phyloP scores from a whole-genome alignment of 148 eudicot species.

The Rhododendron simsii region DNA sequence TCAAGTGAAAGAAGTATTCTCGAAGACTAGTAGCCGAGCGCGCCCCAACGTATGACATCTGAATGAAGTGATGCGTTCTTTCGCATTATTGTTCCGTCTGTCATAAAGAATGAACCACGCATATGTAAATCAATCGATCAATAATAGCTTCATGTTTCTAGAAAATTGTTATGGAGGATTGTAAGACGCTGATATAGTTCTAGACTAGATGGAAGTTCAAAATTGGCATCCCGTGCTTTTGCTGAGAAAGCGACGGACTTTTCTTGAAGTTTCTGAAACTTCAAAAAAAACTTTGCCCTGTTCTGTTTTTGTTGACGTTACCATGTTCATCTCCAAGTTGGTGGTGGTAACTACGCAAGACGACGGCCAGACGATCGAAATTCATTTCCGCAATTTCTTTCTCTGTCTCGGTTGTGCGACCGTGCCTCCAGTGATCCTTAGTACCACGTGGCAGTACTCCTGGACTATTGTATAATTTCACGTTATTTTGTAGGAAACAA shows the following conservation, averaged over 20 bases:
- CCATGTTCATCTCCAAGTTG: background rate
- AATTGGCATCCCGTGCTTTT: background rate
- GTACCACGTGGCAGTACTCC: too few relatives aligned
- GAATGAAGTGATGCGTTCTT: background rate
- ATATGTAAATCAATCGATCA: background rate
- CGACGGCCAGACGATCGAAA: background rate
- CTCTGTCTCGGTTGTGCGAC: background rate
- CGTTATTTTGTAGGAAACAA: too few relatives aligned
- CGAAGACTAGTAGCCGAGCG: background rate
- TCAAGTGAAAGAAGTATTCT: conserved; percentile 21
- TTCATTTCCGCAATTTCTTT: background rate
- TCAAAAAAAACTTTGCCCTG: background rate
- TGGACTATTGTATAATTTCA: too few relatives aligned
- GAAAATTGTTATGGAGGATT: background rate
- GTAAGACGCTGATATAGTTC: background rate
- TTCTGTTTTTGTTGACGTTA: background rate
- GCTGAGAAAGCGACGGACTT: background rate
- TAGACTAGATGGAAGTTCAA: background rate
- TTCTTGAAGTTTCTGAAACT: background rate
- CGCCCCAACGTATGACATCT: background rate
- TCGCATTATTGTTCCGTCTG: background rate
- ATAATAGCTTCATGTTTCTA: background rate
- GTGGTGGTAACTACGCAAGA: background rate
- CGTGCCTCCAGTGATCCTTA: background rate
- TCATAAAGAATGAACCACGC: background rate